Evolutionary conservation across 805 yeast genomes (phyloP).

Genomic region (Kuraishia capsulata): DNA sequence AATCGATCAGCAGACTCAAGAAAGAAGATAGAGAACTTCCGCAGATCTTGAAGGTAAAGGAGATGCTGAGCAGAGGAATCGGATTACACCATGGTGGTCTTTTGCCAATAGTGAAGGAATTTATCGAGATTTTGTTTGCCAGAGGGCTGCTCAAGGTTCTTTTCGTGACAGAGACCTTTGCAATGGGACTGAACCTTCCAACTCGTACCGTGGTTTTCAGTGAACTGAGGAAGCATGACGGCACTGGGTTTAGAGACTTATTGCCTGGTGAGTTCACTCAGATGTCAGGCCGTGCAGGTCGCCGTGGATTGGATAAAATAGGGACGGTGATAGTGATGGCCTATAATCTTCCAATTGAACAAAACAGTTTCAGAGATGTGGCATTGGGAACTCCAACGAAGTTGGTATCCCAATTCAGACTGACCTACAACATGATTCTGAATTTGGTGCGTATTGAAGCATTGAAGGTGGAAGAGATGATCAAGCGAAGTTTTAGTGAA

Average conservation of each 20-base stretch:
- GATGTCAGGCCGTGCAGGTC: conserved; percentile 99
- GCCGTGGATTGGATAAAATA: conserved; percentile 98
- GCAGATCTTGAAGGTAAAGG: conserved; percentile 77
- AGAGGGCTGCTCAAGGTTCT: conserved; percentile 79
- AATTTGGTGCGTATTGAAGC: conserved; percentile 91
- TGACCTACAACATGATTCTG: conserved; percentile 93
- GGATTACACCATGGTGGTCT: conserved; percentile 96
- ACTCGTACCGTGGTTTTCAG: conserved; percentile 93
- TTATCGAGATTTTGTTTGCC: conserved; percentile 86
- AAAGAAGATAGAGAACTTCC: conserved; percentile 86
- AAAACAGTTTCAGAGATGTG: conserved; percentile 62
- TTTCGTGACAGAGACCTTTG: conserved; percentile 97
- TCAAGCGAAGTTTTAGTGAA: conserved; percentile 90
- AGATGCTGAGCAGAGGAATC: conserved; percentile 79
- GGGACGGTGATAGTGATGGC: conserved; percentile 96
- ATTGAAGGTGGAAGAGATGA: conserved; percentile 94
- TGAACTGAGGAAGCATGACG: conserved; percentile 84
- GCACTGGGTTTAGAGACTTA: conserved; percentile 68
- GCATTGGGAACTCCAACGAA: conserved; percentile 87
- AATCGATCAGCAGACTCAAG: conserved; percentile 77
- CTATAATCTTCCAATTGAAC: conserved; percentile 53
- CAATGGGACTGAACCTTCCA: conserved; percentile 96
- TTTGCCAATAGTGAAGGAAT: conserved; percentile 86
- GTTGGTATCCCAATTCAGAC: conserved; percentile 81
- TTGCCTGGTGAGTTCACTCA: conserved; percentile 97